phyloP scores from a whole-genome alignment of 306 rosid species.

The Dryas drummondii region DNA sequence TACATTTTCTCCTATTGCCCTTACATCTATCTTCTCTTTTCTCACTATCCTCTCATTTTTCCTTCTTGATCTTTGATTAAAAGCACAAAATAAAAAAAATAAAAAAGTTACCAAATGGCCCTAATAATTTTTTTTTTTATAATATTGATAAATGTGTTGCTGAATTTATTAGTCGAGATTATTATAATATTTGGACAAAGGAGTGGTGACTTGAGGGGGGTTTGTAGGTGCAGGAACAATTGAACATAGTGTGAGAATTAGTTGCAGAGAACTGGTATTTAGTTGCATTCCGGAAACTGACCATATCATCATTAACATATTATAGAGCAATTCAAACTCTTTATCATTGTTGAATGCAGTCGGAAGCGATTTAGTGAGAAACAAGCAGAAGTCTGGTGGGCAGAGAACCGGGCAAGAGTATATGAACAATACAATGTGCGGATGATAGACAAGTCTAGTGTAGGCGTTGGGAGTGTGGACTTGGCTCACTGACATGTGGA shows the following conservation, averaged over 20 bases:
- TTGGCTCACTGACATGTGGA: slow-evolving; percentile 58
- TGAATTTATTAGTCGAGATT: too few species aligned
- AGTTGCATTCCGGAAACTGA: background rate
- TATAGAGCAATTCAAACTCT: background rate
- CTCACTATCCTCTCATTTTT: too few species aligned
- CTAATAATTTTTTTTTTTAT: too few species aligned
- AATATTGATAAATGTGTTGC: too few species aligned
- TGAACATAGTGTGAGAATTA: background rate
- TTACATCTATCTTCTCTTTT: too few species aligned
- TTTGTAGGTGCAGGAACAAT: background rate
- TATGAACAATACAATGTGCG: slow-evolving; percentile 84
- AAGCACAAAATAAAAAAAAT: too few species aligned
- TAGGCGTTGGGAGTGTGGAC: slow-evolving; percentile 89
- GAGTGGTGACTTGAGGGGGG: background rate
- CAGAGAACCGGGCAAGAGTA: slow-evolving; percentile 86
- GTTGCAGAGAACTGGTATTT: background rate
- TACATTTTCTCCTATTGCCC: too few species aligned
- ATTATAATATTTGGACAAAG: background rate
- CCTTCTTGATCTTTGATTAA: too few species aligned
- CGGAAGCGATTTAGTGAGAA: slow-evolving; percentile 96
- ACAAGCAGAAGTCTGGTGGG: slow-evolving; percentile 99
- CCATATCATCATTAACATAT: background rate
- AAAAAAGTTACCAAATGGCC: too few species aligned
- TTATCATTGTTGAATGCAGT: slow-evolving; percentile 48
- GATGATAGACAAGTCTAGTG: slow-evolving; percentile 71